Base-by-base conservation (phyloP, 202 grass and related monocot species). In the Setaria italica region DNA sequence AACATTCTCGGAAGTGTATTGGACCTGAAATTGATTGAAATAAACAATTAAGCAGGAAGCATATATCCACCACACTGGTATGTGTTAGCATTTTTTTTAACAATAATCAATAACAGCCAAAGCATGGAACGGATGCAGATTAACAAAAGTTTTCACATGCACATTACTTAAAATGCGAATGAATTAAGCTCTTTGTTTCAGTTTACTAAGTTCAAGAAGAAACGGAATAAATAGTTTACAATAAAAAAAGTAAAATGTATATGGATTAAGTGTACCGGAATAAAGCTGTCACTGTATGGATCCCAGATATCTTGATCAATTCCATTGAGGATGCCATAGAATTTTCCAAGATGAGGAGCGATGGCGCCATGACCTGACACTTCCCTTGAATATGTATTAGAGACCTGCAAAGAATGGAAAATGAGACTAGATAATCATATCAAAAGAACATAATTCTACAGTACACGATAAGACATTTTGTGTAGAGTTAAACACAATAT, bases 231-330 rank as follows among this genome's bases (percentile, higher is more conserved):
- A 7, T 25, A 59, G 11, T 51, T 41, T 15, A 41, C 21, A 74
- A 48, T n/a, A 82, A 10, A 46, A 10, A 46, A 85, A n/a, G 16
- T 6, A 87, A 49, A 77, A 82, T 41, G 6, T 49, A 76, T 47
- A 51, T n/a, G 71, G n/a, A 37, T 71, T 48, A 19, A 75, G n/a
- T 74, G 15, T 94, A 98, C 95, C 82, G 93, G 95, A 45, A 98
- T 92, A 84, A 90, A 92, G 9, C 80, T 53, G 47, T 98, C 93
- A 50, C 60, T 89, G 68, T 80, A 94, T 54, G 93, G 95, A 90
- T 98, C 91, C 95, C 93, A 98, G 58, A 98, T 95, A 91, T 98
- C 90, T 58, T 73, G 95, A 93, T 98, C 95, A 53, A 98, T 98
- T 76, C 95, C 95, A 69, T 98, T 98, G 17, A 92, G 67, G 83